These are phyloP conservation scores for Solanum appendiculatum DNA, from an alignment of 257 asterid genomes.

Conservation along the genomic window DNA sequence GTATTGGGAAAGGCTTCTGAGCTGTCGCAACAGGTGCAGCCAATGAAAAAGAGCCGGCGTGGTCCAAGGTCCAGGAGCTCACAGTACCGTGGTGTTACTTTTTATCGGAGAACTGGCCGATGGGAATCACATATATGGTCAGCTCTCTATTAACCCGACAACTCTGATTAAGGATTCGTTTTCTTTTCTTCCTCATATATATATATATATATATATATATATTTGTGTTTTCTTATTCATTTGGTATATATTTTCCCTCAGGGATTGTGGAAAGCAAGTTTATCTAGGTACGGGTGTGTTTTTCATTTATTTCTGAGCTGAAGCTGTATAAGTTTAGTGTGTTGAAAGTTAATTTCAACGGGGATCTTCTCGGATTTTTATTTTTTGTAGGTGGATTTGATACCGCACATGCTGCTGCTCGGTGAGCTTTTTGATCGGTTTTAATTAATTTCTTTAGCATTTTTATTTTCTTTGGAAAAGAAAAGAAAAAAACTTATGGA, in stretches of 20 bases:
- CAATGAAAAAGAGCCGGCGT: constrained; percentile 47
- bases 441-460: background rate
- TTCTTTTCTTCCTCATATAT: background rate
- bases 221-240: background rate
- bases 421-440: constrained; percentile 28
- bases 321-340: background rate
- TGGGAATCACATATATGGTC: constrained; percentile 62
- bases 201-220: background rate
- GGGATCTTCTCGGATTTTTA: background rate
- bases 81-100: constrained; percentile 53
- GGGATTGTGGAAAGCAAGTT: constrained; percentile 99
- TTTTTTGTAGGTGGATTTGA: constrained; percentile 73
- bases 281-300: constrained; percentile 46
- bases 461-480: background rate
- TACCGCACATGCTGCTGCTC: constrained; percentile 96
- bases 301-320: background rate
- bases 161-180: background rate
- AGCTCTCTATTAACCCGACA: background rate
- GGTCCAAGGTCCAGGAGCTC: constrained; percentile 59
- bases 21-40: constrained; percentile 21
- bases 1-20: constrained; percentile 14
- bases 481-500: background rate
- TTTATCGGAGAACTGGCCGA: constrained; percentile 54
- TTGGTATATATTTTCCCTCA: constrained; percentile 6
- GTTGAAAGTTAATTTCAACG: background rate